These are phyloP conservation scores for Penicillium nordicum DNA, from an alignment of 2,329 filamentous ascomycete species.

Conservation along the genomic window DNA sequence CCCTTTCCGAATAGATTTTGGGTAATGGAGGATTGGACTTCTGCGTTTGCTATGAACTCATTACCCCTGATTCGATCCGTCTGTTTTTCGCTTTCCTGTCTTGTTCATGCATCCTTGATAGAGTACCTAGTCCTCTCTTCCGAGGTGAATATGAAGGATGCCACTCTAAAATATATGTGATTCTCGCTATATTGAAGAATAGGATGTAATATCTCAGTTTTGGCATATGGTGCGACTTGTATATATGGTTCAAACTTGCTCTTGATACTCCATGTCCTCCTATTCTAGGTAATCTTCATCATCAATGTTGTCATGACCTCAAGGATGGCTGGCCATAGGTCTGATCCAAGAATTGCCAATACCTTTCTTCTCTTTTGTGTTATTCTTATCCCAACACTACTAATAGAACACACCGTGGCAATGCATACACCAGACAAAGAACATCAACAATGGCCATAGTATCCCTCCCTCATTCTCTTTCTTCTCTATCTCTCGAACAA, in stretches of 20 bases:
- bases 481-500: not conserved
- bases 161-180: not conserved
- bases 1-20: constrained; percentile 2
- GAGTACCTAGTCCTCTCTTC: constrained; percentile 7
- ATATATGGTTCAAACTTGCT: not conserved
- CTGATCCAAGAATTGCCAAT: not conserved
- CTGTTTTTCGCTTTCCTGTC: constrained; percentile 4
- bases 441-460: not conserved
- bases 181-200: not conserved
- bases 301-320: no score
- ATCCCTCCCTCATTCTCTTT: not conserved
- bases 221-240: not conserved
- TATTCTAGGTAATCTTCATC: no score
- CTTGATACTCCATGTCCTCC: not conserved
- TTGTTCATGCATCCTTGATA: constrained; percentile 6
- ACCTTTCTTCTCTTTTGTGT: not conserved
- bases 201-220: not conserved
- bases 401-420: not conserved
- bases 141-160: constrained; percentile 10
- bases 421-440: not conserved
- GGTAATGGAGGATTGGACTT: constrained; percentile 1
- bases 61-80: constrained; percentile 8
- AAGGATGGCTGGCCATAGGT: not conserved
- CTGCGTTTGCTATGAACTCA: constrained; percentile 9
- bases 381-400: not conserved